Base-by-base conservation (phyloP, 768 basidiomycete species). In the Podaxis pistillaris region DNA sequence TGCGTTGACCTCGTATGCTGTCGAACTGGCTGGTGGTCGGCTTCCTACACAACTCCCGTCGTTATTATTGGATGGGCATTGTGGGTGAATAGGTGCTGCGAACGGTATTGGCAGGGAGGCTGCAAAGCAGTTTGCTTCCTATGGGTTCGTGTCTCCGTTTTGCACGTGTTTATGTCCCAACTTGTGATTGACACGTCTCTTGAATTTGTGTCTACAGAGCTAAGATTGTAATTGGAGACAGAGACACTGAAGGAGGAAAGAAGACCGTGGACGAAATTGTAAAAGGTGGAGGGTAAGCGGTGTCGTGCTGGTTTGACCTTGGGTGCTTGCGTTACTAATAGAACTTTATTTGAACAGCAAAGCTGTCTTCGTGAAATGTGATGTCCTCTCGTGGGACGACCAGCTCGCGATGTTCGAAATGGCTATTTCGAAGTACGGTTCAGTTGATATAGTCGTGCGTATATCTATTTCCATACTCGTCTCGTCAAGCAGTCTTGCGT, bases 341-440 rank as follows among this genome's bases (percentile, higher is more conserved):
- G 37, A 33, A 40, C 54, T 56, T 52, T 36, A 56, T 41, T 47
- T 41, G 26, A 51, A 47, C 68, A 85, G 85, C 3, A 66, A 76
- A 22, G 84, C 82, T 6, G 66, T 73, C 11, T 77, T 70, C 50
- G 72, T 77, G 30, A 74, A 71, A 54, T 85, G 83, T 68, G 75
- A 86, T 66, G 86, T 87, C 38, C 77, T 77, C 4, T 67, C 73
- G 0, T 87, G 83, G 79, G 84, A 86, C 4, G 78, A 86, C 52
- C 81, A 82, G 58, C 76, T 82, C 7, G 73, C 76, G 3, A 64
- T 86, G 67, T 86, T 86, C 64, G 81, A 84, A 58, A 69, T 78
- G 33, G 82, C 83, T 2, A 72, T 82, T 22, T 63, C 74, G 26
- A 75, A 69, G 56, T 85, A 75, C 66, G 82, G 80, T 49, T 68